phyloP scores from a whole-genome alignment of 495 filamentous ascomycete genomes.

The Pseudomonodictys pantanalensis region DNA sequence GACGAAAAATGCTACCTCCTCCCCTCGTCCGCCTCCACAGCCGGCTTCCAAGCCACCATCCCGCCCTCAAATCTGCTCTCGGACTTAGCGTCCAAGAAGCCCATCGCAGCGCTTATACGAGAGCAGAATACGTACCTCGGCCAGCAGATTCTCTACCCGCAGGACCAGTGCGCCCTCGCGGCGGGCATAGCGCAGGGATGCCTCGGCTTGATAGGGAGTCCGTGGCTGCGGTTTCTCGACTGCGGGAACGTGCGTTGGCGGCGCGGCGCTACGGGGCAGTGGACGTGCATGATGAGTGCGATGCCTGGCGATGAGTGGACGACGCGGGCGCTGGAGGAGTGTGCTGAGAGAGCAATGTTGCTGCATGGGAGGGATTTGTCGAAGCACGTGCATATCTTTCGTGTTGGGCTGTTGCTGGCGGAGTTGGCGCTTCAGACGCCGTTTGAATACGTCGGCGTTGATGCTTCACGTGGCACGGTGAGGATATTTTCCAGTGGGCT shows the following conservation, averaged over 20 bases:
- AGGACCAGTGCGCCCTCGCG: slow-evolving; percentile 19
- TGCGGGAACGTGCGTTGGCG: slow-evolving; percentile 15
- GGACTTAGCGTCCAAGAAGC: slow-evolving; percentile 9
- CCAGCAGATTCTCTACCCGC: slow-evolving; percentile 19
- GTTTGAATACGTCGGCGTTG: slow-evolving; percentile 2
- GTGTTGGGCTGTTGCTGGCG: slow-evolving; percentile 18
- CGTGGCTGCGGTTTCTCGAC: slow-evolving; percentile 15
- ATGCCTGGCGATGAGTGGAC: slow-evolving; percentile 1
- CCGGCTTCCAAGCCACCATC: slow-evolving; percentile 13
- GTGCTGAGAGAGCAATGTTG: background rate
- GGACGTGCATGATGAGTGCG: slow-evolving; percentile 20
- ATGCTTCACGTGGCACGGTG: background rate
- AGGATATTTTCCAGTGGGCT: background rate
- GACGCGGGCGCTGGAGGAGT: background rate
- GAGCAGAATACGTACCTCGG: background rate
- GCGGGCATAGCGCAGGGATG: slow-evolving; percentile 6
- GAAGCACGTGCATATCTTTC: slow-evolving; percentile 19
- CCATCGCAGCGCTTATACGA: slow-evolving; percentile 1
- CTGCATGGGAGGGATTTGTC: background rate
- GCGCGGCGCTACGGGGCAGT: slow-evolving; percentile 2
- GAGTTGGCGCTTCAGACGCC: slow-evolving; percentile 17
- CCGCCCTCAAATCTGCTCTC: slow-evolving; percentile 6
- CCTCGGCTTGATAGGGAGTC: slow-evolving; percentile 16
- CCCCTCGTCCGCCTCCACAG: background rate
- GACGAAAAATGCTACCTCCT: slow-evolving; percentile 17